Evolutionary conservation across 2,329 filamentous ascomycete species (phyloP).

Genomic region (Aphanocladium album): DNA sequence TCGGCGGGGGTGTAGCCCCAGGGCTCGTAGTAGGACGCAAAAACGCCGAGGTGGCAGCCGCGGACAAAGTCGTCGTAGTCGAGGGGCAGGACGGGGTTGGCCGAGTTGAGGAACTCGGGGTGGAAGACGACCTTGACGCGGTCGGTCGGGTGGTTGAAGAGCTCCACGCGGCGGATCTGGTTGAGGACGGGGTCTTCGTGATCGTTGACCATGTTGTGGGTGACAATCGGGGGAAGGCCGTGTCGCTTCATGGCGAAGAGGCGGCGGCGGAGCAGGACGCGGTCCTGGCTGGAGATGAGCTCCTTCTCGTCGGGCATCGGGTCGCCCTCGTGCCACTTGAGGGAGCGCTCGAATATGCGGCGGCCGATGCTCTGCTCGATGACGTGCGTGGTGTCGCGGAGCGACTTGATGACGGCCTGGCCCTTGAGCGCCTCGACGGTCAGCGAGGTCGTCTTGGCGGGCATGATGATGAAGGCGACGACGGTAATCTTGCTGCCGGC

Average conservation of each 20-base stretch:
- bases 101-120: slow-evolving; percentile 92
- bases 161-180: slow-evolving; percentile 90
- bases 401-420: slow-evolving; percentile 93
- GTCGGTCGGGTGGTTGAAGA: slow-evolving; percentile 93
- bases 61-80: slow-evolving; percentile 99
- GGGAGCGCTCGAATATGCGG: slow-evolving; percentile 87
- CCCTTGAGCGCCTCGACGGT: slow-evolving; percentile 95
- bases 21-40: slow-evolving; percentile 97
- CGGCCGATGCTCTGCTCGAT: slow-evolving; percentile 91
- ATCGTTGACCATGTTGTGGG: slow-evolving; percentile 98
- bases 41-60: slow-evolving; percentile 91
- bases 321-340: slow-evolving; percentile 94
- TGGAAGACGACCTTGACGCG: slow-evolving; percentile 98
- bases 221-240: slow-evolving; percentile 88
- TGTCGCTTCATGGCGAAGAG: slow-evolving; percentile 96
- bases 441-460: slow-evolving; percentile 88
- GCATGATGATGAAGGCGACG: slow-evolving; percentile 98
- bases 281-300: slow-evolving; percentile 84
- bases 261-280: slow-evolving; percentile 82
- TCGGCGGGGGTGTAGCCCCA: slow-evolving; percentile 99
- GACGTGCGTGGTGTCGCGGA: slow-evolving; percentile 86
- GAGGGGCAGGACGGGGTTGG: slow-evolving; percentile 88
- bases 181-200: slow-evolving; percentile 89
- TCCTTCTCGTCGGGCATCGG: slow-evolving; percentile 95
- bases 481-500: slow-evolving; percentile 86